phyloP scores from a whole-genome alignment of 179 eudicot genomes.

The Patellifolia procumbens region DNA sequence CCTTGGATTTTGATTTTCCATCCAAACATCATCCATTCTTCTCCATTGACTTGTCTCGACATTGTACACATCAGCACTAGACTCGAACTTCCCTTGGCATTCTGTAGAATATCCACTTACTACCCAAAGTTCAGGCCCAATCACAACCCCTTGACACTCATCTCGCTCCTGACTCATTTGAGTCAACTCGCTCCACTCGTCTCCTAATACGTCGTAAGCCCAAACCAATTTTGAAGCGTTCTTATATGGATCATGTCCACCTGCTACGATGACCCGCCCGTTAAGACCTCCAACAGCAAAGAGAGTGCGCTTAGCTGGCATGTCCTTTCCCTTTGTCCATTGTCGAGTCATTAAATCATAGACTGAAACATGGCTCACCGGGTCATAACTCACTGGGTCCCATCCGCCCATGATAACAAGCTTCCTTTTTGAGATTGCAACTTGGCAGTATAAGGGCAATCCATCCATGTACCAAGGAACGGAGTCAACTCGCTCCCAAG shows the following conservation, averaged over 20 bases:
- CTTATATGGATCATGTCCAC: constrained; percentile 72
- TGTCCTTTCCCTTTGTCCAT: constrained; percentile 49
- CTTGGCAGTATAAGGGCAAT: constrained; percentile 58
- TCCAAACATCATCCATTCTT: constrained; percentile 55
- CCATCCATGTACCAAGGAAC: constrained; percentile 48
- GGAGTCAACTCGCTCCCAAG: constrained; percentile 52
- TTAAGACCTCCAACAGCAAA: constrained; percentile 45
- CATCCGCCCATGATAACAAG: constrained; percentile 65
- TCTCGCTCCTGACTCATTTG: constrained; percentile 65
- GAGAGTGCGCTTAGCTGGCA: constrained; percentile 53
- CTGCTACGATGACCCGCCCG: constrained; percentile 49
- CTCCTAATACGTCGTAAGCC: constrained; percentile 36
- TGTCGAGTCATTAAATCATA: constrained; percentile 50
- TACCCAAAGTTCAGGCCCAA: constrained; percentile 72
- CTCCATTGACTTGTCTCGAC: constrained; percentile 44
- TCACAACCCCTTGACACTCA: constrained; percentile 62
- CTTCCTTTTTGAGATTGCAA: constrained; percentile 55
- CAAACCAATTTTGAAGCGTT: constrained; percentile 55
- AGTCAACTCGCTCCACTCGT: constrained; percentile 62
- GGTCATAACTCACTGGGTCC: constrained; percentile 54
- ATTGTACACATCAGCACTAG: constrained; percentile 46
- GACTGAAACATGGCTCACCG: constrained; percentile 22
- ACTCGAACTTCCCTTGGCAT: constrained; percentile 54
- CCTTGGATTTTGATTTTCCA: constrained; percentile 47
- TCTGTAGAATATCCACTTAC: constrained; percentile 70